Evolutionary conservation across 2,329 filamentous ascomycete species (phyloP), one percentile per base, ranked within the genome.

Genomic region (Thielaviopsis musarum): DNA sequence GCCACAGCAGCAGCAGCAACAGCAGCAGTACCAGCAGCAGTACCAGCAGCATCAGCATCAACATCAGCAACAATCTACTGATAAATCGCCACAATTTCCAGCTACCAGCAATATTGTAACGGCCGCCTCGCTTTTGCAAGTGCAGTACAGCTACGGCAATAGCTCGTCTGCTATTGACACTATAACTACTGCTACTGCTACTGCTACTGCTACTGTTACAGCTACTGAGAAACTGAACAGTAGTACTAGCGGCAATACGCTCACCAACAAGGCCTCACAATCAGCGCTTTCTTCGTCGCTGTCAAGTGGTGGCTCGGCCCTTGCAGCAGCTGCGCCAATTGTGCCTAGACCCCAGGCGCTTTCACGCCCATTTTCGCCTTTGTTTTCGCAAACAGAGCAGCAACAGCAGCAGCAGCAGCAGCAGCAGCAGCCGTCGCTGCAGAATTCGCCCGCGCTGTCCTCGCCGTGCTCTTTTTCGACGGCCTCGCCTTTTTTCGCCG

Each of bases 401-500:
- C 38, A 45, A 13, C 7, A 17, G 2, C 38, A 45, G 38, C 38
- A 45, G 15, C 13, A 45, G 17, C 13, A 45, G 2, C 38, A 45
- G 38, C 38, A 45, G 17, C 34, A 41, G 15, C 15, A 12, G 34
- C 34, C 9, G 34, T 41, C 34, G 34, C 34, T 12, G 15, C 34
- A 12, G 10, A 12, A n/a, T 1, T 45, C 38, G 38, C 38, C 38
- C 17, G 15, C 38, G 38, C 38, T 45, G 15, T 45, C 38, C 5
- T 45, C 38, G 38, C 38, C 38, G 38, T 45, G 38, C 38, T 17
- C 38, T 2, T 45, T 45, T n/a, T n/a, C n/a, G 4, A 45, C 38
- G 38, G 38, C 38, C 13, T 65, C 51, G 68, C 71, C 56, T 26
- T 26, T 30, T 38, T 30, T 34, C 52, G 52, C 54, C 38, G 34